phyloP scores from a whole-genome alignment of 345 rosid species.

The Boechera divaricarpa region DNA sequence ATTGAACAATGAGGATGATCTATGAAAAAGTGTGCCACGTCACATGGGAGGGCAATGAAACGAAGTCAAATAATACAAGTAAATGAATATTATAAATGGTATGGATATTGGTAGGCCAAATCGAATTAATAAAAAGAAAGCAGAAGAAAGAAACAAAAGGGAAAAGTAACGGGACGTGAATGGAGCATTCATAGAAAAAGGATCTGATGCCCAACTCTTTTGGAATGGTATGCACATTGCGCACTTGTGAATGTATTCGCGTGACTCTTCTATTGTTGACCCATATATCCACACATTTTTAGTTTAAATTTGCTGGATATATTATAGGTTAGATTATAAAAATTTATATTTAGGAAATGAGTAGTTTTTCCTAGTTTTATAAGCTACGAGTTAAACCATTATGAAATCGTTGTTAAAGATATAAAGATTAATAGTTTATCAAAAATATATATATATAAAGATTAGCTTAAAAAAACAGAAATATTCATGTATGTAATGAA shows the following conservation, averaged over 20 bases:
- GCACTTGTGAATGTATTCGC: slow-evolving; percentile 32
- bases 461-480: neutral
- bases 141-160: slow-evolving; percentile 33
- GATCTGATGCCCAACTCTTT: slow-evolving; percentile 40
- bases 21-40: slow-evolving; percentile 26
- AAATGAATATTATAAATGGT: slow-evolving; percentile 14
- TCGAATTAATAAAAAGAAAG: neutral
- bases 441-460: neutral
- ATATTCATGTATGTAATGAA: neutral
- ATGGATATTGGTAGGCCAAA: slow-evolving; percentile 43
- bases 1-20: slow-evolving; percentile 1
- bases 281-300: slow-evolving; percentile 22
- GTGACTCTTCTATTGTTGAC: slow-evolving; percentile 20
- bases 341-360: neutral
- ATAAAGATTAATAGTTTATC: neutral
- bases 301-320: neutral
- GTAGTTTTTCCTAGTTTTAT: neutral
- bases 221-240: slow-evolving; percentile 42
- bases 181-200: slow-evolving; percentile 36
- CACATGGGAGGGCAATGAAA: slow-evolving; percentile 20
- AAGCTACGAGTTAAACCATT: neutral
- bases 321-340: neutral
- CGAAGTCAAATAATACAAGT: slow-evolving; percentile 36
- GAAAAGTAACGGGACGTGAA: slow-evolving; percentile 42
- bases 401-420: neutral